Percentiles rank a stretch among this genome's conserved stretches.
These are phyloP conservation scores for Anacardium occidentale DNA, from an alignment of 345 rosid species.

Conservation along the genomic window DNA sequence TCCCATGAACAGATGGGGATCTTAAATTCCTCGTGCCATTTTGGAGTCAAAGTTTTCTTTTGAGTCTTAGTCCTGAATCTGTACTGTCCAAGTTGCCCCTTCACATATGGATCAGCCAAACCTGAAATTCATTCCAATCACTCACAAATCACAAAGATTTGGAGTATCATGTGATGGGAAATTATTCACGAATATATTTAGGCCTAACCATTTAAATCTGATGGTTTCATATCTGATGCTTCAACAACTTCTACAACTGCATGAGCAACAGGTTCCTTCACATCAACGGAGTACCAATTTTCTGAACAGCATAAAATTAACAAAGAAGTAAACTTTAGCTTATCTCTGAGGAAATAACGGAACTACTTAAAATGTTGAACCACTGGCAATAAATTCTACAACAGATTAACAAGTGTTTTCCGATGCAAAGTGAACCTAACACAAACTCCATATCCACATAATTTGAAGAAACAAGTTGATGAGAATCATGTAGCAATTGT, in stretches of 20 bases:
- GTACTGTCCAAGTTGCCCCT: conserved; percentile 84
- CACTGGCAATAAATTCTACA: not conserved
- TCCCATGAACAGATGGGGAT: conserved; percentile 86
- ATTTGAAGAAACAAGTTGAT: too few relatives aligned
- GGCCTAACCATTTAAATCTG: conserved; percentile 75
- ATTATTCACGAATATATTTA: not conserved
- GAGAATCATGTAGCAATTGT: not conserved
- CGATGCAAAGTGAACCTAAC: not conserved
- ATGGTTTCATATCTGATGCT: conserved; percentile 78
- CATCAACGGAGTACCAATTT: conserved; percentile 76
- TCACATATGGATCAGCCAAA: conserved; percentile 91
- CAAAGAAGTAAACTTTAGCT: not conserved
- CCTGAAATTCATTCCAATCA: conserved; percentile 46
- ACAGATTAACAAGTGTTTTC: not conserved
- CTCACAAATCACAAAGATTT: not conserved
- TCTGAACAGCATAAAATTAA: conserved; percentile 43
- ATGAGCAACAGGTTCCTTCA: conserved; percentile 72
- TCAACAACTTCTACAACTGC: conserved; percentile 82
- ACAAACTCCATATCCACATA: not conserved
- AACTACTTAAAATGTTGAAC: not conserved
- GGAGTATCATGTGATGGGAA: not conserved
- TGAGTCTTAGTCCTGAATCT: conserved; percentile 68
- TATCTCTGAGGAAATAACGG: not conserved
- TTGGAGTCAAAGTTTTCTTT: conserved; percentile 75
- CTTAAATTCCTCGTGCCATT: conserved; percentile 86